phyloP scores from a whole-genome alignment of 257 asterid species.

The Rubia yunnanensis region DNA sequence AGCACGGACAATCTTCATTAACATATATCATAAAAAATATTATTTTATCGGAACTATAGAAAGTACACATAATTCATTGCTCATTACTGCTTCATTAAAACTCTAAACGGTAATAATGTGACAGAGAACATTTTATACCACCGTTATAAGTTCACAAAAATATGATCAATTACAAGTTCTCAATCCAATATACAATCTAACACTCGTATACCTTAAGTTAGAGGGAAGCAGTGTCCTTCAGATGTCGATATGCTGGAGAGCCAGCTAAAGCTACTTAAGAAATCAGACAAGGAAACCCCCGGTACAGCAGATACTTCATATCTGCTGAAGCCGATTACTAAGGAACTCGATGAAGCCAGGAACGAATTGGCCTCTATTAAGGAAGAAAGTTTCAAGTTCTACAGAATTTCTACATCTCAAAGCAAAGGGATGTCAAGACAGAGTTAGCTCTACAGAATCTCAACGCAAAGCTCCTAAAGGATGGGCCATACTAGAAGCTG shows the following conservation, averaged over 20 bases:
- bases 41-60: no score
- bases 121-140: no score
- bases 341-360: slow-evolving; percentile 47
- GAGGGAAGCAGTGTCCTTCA: no score
- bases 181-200: no score
- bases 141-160: no score
- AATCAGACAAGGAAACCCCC: slow-evolving; percentile 25
- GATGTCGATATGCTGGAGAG: slow-evolving; percentile 44
- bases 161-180: no score
- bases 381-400: slow-evolving; percentile 50
- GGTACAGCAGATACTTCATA: slow-evolving; percentile 12
- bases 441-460: slow-evolving; percentile 51
- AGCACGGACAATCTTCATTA: no score
- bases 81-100: no score
- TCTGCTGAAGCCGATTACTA: slow-evolving; percentile 24
- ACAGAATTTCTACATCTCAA: slow-evolving; percentile 39
- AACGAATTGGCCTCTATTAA: slow-evolving; percentile 35
- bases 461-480: slow-evolving; percentile 61
- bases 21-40: no score
- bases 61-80: no score
- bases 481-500: slow-evolving; percentile 53
- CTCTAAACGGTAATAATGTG: no score
- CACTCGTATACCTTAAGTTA: no score
- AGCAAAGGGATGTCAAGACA: slow-evolving; percentile 44
- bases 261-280: slow-evolving; percentile 44